phyloP scores from a whole-genome alignment of 129 eudicot species.

The Solidago caesia region DNA sequence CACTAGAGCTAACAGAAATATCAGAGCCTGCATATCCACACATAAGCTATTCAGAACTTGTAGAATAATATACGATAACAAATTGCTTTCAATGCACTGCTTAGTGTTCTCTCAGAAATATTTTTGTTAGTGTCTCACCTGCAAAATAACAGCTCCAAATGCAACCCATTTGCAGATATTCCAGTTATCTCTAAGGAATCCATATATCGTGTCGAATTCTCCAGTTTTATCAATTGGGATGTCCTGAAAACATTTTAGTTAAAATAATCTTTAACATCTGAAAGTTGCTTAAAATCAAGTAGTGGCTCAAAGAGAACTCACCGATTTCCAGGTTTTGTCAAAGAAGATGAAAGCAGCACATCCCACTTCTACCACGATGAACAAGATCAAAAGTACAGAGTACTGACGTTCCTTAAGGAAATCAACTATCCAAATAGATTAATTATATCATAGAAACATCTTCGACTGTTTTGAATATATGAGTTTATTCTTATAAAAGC shows the following conservation, averaged over 20 bases:
- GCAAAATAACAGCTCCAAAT: slow-evolving; percentile 70
- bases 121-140: slow-evolving; percentile 43
- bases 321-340: slow-evolving; percentile 77
- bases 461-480: background rate
- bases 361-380: slow-evolving; percentile 72
- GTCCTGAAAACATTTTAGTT: slow-evolving; percentile 44
- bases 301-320: slow-evolving; percentile 33
- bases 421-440: slow-evolving; percentile 21
- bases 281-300: slow-evolving; percentile 10
- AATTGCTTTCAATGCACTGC: background rate
- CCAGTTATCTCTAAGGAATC: slow-evolving; percentile 74
- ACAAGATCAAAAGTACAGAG: slow-evolving; percentile 63
- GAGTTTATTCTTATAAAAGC: background rate
- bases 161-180: slow-evolving; percentile 78
- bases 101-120: slow-evolving; percentile 14
- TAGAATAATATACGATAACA: background rate
- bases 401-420: slow-evolving; percentile 64
- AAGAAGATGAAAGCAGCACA: slow-evolving; percentile 86
- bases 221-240: slow-evolving; percentile 89
- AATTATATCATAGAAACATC: background rate
- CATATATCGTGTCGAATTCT: slow-evolving; percentile 61
- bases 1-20: slow-evolving; percentile 71
- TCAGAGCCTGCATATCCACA: slow-evolving; percentile 55
- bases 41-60: background rate
- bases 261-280: background rate